phyloP scores from a whole-genome alignment of 441 rosid species.

The Erysimum pusillum region DNA sequence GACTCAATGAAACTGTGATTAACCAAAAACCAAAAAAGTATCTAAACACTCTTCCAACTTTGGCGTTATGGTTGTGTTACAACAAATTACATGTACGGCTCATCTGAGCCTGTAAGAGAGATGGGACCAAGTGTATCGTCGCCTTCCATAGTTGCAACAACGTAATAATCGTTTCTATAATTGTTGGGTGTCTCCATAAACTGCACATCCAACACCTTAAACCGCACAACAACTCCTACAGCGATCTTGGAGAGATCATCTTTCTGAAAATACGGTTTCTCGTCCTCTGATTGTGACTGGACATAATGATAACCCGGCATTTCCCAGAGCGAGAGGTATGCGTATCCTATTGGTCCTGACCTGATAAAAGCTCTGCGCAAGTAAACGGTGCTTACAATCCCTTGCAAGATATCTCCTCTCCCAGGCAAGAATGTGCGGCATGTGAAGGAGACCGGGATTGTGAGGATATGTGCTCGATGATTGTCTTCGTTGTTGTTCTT shows the following conservation, averaged over 20 bases:
- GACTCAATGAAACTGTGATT: no score
- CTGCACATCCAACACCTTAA: constrained; percentile 37
- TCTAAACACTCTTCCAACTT: constrained; percentile 18
- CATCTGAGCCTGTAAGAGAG: constrained; percentile 45
- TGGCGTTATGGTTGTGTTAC: neutral
- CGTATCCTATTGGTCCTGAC: constrained; percentile 39
- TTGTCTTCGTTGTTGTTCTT: constrained; percentile 1
- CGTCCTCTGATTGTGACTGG: neutral
- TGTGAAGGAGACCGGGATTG: constrained; percentile 45
- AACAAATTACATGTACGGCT: constrained; percentile 37
- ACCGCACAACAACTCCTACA: constrained; percentile 45
- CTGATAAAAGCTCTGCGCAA: constrained; percentile 31
- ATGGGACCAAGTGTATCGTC: constrained; percentile 42
- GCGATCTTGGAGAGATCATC: constrained; percentile 45
- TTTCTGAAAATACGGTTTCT: constrained; percentile 32
- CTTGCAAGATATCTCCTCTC: constrained; percentile 45
- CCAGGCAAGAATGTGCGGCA: constrained; percentile 50
- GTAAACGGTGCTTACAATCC: constrained; percentile 24
- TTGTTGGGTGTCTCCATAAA: constrained; percentile 31
- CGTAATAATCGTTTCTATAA: constrained; percentile 27
- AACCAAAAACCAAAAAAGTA: neutral
- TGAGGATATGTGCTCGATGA: neutral
- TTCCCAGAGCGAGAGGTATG: constrained; percentile 33
- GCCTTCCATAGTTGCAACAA: constrained; percentile 37
- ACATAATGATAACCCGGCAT: constrained; percentile 45